Evolutionary conservation across 176 grass and related monocot genomes (phyloP), one percentile per base, ranked within the genome.

Genomic region (Oryza punctata): DNA sequence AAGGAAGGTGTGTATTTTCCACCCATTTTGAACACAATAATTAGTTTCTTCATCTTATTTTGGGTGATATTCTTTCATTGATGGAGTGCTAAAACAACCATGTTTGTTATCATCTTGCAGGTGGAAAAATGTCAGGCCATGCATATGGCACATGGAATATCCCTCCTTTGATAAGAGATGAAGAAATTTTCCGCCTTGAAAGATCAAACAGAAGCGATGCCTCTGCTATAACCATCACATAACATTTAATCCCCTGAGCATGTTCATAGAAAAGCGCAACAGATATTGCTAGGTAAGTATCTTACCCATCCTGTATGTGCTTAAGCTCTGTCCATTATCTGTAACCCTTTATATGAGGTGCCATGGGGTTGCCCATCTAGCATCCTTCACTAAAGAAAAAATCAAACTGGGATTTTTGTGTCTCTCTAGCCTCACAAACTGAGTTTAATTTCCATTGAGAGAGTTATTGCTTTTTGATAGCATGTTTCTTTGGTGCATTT

Each of bases 111-210:
- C 69, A 13, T 84, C 28, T 81, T 47, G 27, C 67, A 98, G 96
- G 93, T 19, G 96, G 93, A 45, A 67, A 80, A 83, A 78, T 85
- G 71, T 90, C 82, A 45, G 87, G 82, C 12, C 75, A 98, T 95
- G 73, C 84, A 21, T 90, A 82, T 73, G 96, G 93, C 57, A 93
- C 89, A 45, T 98, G 96, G 96, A 98, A 73, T 82, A 93, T 98
- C 60, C 93, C 96, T 71, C 68, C 82, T 85, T 66, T 95, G 69
- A 93, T 98, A 90, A 82, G 77, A 41, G 87, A 93, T 16, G 93
- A 98, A 92, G 77, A 90, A 61, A 77, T 78, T 59, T 95, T 93
- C 75, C 83, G 86, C 33, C 54, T 65, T 57, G 83, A 91, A 82
- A 90, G 67, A 47, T 54, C 18, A 59, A 87, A 72, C 47, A 86